Conservation (phyloP, 2,329 filamentous ascomycete genomes). For the Tolypocladium inflatum region DNA sequence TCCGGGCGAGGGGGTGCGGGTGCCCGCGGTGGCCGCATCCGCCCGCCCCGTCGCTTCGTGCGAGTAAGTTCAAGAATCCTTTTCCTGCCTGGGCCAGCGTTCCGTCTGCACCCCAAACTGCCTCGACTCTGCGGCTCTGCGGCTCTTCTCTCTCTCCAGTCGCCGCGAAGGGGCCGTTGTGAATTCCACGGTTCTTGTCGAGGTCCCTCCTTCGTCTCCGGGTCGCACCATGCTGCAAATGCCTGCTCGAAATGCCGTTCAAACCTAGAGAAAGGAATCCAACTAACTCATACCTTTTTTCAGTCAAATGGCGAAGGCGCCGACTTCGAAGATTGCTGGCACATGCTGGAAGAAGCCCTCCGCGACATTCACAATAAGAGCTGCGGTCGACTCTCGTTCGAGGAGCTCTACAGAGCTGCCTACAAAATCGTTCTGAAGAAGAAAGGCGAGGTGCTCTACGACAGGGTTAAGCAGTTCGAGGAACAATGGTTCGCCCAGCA, state of each 20-base stretch:
- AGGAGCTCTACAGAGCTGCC: conserved; percentile 85
- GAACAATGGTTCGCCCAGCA: conserved; percentile 67
- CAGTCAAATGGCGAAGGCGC: conserved; percentile 41
- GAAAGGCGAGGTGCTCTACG: conserved; percentile 73
- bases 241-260: not conserved
- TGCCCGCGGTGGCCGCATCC: conserved; percentile 28
- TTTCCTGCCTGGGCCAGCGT: not conserved
- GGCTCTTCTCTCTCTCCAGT: no score
- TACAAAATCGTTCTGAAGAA: conserved; percentile 92
- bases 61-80: conserved; percentile 24
- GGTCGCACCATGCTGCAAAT: not conserved
- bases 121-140: not conserved
- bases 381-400: conserved; percentile 82
- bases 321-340: conserved; percentile 84
- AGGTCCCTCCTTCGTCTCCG: not conserved
- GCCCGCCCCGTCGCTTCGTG: conserved; percentile 31
- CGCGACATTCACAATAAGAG: conserved; percentile 87
- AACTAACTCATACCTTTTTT: conserved; percentile 11
- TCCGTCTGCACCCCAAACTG: not conserved
- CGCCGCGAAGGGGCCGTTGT: no score
- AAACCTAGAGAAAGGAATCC: not conserved
- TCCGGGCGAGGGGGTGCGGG: conserved; percentile 37
- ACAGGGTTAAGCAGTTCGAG: conserved; percentile 72
- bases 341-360: conserved; percentile 64
- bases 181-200: no score